These are phyloP conservation scores for Gymnopilus dilepis DNA, from an alignment of 768 basidiomycete genomes.

Conservation along the genomic window DNA sequence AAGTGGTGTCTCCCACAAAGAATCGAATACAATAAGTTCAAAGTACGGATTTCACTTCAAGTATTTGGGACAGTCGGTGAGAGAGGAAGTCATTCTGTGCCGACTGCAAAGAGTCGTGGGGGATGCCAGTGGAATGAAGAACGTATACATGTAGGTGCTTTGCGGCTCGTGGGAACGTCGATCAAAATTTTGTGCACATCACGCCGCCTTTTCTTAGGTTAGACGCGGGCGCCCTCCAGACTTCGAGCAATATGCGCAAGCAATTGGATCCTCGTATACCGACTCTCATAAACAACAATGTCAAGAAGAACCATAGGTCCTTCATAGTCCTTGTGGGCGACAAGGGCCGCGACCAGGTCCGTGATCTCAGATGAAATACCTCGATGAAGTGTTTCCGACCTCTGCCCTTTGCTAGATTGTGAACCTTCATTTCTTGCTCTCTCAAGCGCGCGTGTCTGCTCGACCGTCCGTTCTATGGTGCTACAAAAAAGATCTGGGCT, in stretches of 20 bases:
- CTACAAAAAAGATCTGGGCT: constrained; percentile 98
- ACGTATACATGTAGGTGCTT: too few species aligned
- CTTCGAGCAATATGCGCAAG: constrained; percentile 63
- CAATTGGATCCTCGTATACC: constrained; percentile 94
- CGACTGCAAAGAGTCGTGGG: too few species aligned
- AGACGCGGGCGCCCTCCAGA: background rate
- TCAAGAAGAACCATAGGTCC: constrained; percentile 89
- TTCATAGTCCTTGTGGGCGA: constrained; percentile 98
- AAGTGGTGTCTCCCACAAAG: too few species aligned
- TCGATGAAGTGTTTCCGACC: too few species aligned
- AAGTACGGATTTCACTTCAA: too few species aligned
- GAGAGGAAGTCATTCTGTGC: too few species aligned
- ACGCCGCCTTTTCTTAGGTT: background rate
- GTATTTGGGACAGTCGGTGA: too few species aligned
- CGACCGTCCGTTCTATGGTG: constrained; percentile 96
- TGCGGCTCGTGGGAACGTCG: constrained; percentile 15
- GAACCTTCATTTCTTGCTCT: constrained; percentile 93
- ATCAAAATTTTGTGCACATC: constrained; percentile 26
- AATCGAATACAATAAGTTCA: too few species aligned
- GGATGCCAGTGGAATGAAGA: too few species aligned
- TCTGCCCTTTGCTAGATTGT: constrained; percentile 62
- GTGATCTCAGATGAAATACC: too few species aligned
- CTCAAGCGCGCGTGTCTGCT: constrained; percentile 87
- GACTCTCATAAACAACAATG: constrained; percentile 91
- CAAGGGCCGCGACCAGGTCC: constrained; percentile 87